These are phyloP conservation scores for Stentor coeruleus DNA, from an alignment of 73 alveolate genomes.

Conservation along the genomic window DNA sequence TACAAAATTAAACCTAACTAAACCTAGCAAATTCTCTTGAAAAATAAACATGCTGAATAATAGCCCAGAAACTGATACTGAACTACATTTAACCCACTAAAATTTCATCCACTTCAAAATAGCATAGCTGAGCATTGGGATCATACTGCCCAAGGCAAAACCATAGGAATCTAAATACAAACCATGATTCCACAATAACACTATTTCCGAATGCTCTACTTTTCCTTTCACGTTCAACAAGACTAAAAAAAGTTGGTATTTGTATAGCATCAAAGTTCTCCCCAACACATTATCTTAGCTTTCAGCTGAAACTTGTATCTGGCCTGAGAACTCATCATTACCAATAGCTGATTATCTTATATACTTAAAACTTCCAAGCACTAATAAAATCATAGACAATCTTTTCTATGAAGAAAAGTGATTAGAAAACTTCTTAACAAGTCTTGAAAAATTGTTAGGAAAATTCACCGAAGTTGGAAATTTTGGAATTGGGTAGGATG, in stretches of 20 bases:
- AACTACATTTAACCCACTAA: background rate
- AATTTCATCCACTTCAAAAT: background rate
- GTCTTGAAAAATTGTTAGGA: background rate
- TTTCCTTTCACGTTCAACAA: background rate
- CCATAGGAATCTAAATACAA: background rate
- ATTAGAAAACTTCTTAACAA: background rate
- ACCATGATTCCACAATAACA: background rate
- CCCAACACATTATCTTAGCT: background rate
- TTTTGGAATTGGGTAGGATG: background rate
- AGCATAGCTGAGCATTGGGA: background rate
- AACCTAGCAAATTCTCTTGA: too few relatives aligned
- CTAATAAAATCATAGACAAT: background rate
- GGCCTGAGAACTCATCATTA: background rate
- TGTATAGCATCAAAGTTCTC: background rate
- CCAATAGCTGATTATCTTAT: background rate
- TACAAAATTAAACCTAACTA: too few relatives aligned
- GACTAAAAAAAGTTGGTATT: background rate
- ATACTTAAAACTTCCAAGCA: background rate
- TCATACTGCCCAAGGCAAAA: background rate
- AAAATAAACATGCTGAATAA: too few relatives aligned
- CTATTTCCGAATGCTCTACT: background rate
- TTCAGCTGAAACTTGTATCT: background rate
- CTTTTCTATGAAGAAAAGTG: background rate
- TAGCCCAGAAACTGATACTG: too few relatives aligned
- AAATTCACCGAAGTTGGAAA: background rate